Base-by-base conservation (phyloP, 306 rosid species). In the Trifolium fragiferum region DNA sequence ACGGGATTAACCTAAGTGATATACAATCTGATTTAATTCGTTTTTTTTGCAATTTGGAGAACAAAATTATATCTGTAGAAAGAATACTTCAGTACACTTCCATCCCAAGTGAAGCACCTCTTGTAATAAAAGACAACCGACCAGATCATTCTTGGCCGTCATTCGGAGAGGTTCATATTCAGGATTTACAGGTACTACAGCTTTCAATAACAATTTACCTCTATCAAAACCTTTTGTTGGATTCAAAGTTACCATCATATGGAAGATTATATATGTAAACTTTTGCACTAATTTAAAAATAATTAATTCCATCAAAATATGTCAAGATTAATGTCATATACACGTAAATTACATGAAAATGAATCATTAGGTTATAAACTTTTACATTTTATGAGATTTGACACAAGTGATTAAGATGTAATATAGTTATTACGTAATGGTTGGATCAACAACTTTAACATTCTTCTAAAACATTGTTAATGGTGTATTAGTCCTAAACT, bases 51-150 rank as follows among this genome's bases (percentile, higher is more conserved):
- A 74, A 73, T 30, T 41, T 86, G 87, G 97, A 93, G 88, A 90
- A 86, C 70, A 93, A 76, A 72, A 93, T 93, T 37, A 90, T 93
- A 87, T 90, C 98, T 5, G 96, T 90, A 4, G 98, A 93, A 81
- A 87, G 95, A 82, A 81, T 93, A 66, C 74, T 90, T 80, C 98
- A 93, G 57, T 90, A 93, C 78, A 81, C 96, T 53, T 68, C 65
- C 13, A 74, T 88, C 27, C 87, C 92, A 15, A 88, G 89, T 74
- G 98, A 93, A 83, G 93, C 98, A 73, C 93, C 93, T 44, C 84
- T 90, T 54, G 84, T 88, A 0, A 72, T 82, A 3, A 83, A 89
- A 78, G 89, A 87, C 32, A 86, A 80, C 15, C 86, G 62, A 32
- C 98, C 88, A 1, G 86, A 85, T 86, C 7, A 0, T 63, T 83